phyloP scores from a whole-genome alignment of 768 basidiomycete genomes.

The Psilocybe subaeruginosa region DNA sequence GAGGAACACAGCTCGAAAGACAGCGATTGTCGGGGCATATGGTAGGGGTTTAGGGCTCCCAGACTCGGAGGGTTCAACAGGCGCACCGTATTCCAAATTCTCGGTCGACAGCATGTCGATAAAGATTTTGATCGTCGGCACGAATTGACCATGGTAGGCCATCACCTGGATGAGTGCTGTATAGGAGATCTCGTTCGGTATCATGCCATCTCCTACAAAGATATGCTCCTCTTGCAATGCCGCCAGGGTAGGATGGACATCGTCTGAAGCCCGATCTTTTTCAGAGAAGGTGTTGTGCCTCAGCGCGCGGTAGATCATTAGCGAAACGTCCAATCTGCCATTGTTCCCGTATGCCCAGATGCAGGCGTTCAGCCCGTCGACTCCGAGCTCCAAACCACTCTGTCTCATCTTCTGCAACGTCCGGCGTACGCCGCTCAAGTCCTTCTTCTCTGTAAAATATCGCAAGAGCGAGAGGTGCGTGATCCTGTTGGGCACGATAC shows the following conservation, averaged over 20 bases:
- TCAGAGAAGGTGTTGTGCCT: conserved; percentile 52
- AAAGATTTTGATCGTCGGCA: conserved; percentile 56
- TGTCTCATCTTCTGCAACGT: conserved; percentile 56
- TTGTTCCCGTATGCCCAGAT: conserved; percentile 69
- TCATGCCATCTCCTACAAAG: conserved; percentile 39
- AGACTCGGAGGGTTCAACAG: conserved; percentile 27
- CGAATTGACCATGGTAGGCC: conserved; percentile 73
- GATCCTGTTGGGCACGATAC: conserved; percentile 58
- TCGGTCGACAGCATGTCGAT: conserved; percentile 64
- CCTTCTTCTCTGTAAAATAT: conserved; percentile 50
- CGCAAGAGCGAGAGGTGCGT: conserved; percentile 64
- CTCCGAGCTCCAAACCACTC: conserved; percentile 51
- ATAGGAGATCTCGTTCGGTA: conserved; percentile 71
- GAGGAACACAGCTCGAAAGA: conserved; percentile 75
- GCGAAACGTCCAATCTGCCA: conserved; percentile 55
- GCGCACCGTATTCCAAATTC: conserved; percentile 38
- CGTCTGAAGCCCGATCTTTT: conserved; percentile 31
- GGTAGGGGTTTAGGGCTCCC: conserved; percentile 27
- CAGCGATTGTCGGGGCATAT: conserved; percentile 48
- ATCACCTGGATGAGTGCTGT: conserved; percentile 68
- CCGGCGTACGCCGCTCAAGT: conserved; percentile 57
- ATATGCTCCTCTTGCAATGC: conserved; percentile 52
- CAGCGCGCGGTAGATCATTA: conserved; percentile 65
- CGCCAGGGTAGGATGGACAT: conserved; percentile 34
- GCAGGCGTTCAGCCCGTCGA: conserved; percentile 71